phyloP scores from a whole-genome alignment of 139 green algal genomes.

The Coccomyxa sp. region DNA sequence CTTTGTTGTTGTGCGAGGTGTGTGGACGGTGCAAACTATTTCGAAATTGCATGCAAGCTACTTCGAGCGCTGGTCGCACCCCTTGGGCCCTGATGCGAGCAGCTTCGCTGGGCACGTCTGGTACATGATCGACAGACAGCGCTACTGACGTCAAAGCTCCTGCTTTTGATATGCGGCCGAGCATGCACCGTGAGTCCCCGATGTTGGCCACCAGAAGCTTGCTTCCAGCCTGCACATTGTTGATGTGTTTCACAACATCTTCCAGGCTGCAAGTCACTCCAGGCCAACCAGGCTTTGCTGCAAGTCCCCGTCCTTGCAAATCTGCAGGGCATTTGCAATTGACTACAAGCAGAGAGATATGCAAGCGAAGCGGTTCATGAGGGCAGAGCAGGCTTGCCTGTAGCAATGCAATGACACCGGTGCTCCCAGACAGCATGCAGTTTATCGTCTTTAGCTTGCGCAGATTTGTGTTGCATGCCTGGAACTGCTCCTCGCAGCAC shows the following conservation, averaged over 20 bases:
- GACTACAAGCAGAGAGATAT: not conserved
- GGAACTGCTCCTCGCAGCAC: not conserved
- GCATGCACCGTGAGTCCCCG: constrained; percentile 42
- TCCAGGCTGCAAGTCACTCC: not conserved
- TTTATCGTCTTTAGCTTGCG: not conserved
- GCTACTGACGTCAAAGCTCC: constrained; percentile 2
- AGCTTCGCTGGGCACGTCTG: constrained; percentile 35
- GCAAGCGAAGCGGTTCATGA: constrained; percentile 4
- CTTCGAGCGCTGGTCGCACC: constrained; percentile 4
- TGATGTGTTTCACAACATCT: not conserved
- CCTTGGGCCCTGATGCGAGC: constrained; percentile 29
- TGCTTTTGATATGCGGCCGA: constrained; percentile 11
- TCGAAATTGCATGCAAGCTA: too few species aligned
- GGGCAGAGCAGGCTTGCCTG: not conserved
- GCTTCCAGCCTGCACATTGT: constrained; percentile 12
- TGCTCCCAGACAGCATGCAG: constrained; percentile 17
- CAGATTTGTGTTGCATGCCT: constrained; percentile 15
- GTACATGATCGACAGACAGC: constrained; percentile 50
- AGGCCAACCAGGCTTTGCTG: constrained; percentile 33
- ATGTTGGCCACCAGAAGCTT: constrained; percentile 38
- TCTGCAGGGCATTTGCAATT: not conserved
- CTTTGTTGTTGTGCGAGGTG: too few species aligned
- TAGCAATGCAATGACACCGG: constrained; percentile 13
- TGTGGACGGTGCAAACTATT: too few species aligned
- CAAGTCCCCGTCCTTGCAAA: constrained; percentile 5